Conservation (phyloP, 2,329 filamentous ascomycete species). For the Didymella pinodella region DNA sequence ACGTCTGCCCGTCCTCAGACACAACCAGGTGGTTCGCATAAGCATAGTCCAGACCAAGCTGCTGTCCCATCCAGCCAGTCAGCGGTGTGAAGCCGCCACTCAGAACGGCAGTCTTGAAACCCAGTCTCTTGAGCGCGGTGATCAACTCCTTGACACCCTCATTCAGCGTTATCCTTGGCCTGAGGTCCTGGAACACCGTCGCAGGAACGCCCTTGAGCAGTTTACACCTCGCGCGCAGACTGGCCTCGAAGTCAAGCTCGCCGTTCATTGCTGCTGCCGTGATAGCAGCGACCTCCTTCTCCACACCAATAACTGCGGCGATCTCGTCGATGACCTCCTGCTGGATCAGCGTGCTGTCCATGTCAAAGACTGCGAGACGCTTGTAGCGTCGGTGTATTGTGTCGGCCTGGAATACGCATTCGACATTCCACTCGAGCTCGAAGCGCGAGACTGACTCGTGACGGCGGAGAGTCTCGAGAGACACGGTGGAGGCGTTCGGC, state of each 20-base stretch:
- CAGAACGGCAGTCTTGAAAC: conserved; percentile 87
- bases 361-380: conserved; percentile 92
- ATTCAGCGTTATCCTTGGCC: conserved; percentile 79
- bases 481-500: conserved; percentile 57
- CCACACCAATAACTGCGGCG: conserved; percentile 82
- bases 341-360: conserved; percentile 97
- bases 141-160: conserved; percentile 80
- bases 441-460: conserved; percentile 82
- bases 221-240: conserved; percentile 79
- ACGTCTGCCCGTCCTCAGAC: conserved; percentile 58
- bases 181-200: conserved; percentile 79
- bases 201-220: conserved; percentile 82
- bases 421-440: conserved; percentile 88
- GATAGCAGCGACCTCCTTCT: conserved; percentile 83
- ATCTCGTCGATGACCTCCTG: conserved; percentile 98
- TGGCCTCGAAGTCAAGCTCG: conserved; percentile 88
- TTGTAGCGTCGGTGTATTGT: conserved; percentile 79
- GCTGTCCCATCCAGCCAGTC: conserved; percentile 81
- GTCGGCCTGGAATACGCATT: conserved; percentile 79
- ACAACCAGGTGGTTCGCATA: conserved; percentile 84
- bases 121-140: conserved; percentile 75
- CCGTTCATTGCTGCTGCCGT: conserved; percentile 95
- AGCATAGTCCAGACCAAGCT: conserved; percentile 86
- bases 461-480: conserved; percentile 74
- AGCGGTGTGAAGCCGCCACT: conserved; percentile 92